Percentiles rank a stretch among this genome's conserved stretches.
Conservation (phyloP, 768 basidiomycete species). For the Glaciozyma antarctica region DNA sequence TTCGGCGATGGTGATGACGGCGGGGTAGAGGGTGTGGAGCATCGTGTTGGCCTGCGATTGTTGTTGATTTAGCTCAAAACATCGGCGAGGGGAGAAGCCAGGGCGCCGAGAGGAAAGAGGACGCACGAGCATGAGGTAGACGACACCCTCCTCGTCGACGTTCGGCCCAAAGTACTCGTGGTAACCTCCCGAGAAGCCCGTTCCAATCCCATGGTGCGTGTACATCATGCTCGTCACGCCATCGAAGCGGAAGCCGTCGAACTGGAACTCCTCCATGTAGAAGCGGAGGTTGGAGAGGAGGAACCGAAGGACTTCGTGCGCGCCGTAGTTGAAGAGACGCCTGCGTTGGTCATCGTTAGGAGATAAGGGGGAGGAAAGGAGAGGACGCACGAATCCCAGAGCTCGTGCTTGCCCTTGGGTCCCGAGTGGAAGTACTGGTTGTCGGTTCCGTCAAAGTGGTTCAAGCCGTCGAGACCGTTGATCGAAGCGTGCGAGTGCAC, state of each 20-base stretch:
- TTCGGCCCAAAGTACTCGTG: slow-evolving; percentile 89
- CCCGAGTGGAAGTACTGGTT: slow-evolving; percentile 97
- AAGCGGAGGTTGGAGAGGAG: slow-evolving; percentile 87
- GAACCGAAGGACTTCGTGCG: slow-evolving; percentile 90
- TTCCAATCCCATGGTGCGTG: slow-evolving; percentile 90
- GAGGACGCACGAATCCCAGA: slow-evolving; percentile 67
- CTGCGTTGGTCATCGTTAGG: slow-evolving; percentile 35
- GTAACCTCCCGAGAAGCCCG: slow-evolving; percentile 95
- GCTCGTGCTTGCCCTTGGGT: slow-evolving; percentile 76
- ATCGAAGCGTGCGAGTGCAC: slow-evolving; percentile 99
- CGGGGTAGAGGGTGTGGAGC: slow-evolving; percentile 69
- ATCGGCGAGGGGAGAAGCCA: background rate
- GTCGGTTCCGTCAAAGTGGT: slow-evolving; percentile 93
- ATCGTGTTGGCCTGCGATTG: slow-evolving; percentile 72
- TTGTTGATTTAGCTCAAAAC: background rate
- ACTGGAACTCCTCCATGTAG: slow-evolving; percentile 88
- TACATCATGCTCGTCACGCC: slow-evolving; percentile 99
- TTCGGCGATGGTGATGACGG: slow-evolving; percentile 75
- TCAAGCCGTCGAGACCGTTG: slow-evolving; percentile 90
- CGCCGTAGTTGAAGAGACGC: slow-evolving; percentile 90
- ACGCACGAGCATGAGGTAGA: slow-evolving; percentile 92
- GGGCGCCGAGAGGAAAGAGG: background rate
- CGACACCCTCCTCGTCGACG: slow-evolving; percentile 79
- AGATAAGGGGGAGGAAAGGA: too few relatives aligned
- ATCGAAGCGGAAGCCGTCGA: slow-evolving; percentile 97